Evolutionary conservation across 2,329 filamentous ascomycete species (phyloP), one percentile per base, ranked within the genome.

Genomic region (Phaeosphaeriaceae sp.): DNA sequence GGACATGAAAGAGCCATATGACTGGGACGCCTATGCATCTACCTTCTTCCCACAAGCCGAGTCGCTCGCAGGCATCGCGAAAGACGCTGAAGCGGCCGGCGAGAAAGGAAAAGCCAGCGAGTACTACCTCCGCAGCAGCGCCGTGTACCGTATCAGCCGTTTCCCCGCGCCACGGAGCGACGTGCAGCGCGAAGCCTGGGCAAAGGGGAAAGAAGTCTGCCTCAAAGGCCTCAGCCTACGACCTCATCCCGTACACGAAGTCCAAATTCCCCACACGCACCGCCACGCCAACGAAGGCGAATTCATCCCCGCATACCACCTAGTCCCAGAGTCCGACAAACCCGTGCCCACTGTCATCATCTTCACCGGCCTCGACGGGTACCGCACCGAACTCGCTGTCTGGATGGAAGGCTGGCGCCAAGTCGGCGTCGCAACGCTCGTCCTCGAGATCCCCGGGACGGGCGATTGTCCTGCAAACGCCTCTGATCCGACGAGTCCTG

Each of bases 61-160:
- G 63, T 74, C 81, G 1, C 83, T 93, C 15, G 81, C 84, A 6
- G 63, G 70, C 1, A 76, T 82, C 42, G 89, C 84, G 19, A 81
- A 85, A 60, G 76, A 81, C 24, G 83, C 84, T 0, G 78, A 84
- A 41, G 67, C 78, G 9, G 73, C 77, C 1, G 84, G 82, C 25
- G 80, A 88, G 56, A 73, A 71, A 4, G 79, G 81, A 41, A 81
- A 82, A 44, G 88, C 89, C 1, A 85, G 84, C 3, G 84, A 84
- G 36, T 81, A 89, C 19, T 91, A 88, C 74, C 82, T 91, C 62
- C 77, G 75, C 10, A 74, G 68, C 6, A 68, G 66, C 33, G 87
- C 88, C 24, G 82, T 92, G n/a, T 89, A 91, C 75, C 85, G 90
- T 52, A 92, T 93, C 64, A 84, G 88, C 0, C 84, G 90, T 17